Base-by-base conservation (phyloP, 2,329 filamentous ascomycete genomes). In the Alternaria viburni region DNA sequence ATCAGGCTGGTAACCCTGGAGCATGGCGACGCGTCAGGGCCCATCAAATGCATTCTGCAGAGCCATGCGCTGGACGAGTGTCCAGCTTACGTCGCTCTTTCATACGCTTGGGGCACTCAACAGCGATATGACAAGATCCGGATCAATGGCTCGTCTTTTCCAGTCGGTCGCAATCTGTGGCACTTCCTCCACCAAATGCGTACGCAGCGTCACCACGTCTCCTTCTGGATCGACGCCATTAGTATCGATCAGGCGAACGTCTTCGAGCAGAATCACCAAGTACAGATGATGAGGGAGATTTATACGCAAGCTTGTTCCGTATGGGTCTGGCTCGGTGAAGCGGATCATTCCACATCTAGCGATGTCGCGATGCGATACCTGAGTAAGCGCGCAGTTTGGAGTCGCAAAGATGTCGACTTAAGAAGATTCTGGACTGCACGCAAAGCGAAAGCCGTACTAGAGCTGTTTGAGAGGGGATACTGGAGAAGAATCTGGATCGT, bases 351-450 rank as follows among this genome's bases (percentile, higher is more conserved):
- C n/a, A 41, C 15, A 4, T 3, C 0, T 0, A 41, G 36, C n/a
- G 36, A 41, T 11, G 5, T 41, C 15, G 36, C 36, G 0, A 41
- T 41, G 36, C 36, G 0, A 9, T 41, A 17, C 5, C 11, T 41
- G 9, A 3, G 0, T 0, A 41, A 0, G n/a, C 36, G 36, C 8
- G 1, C 0, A 0, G 8, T 15, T 17, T 41, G 0, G 15, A 17
- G 0, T 10, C 15, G 32, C 32, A 41, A 41, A n/a, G 32, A 41
- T 17, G 8, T 41, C 15, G 8, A 25, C 25, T 9, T 9, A 6
- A 28, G 10, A 11, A 28, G 10, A 8, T 28, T 26, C 3, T 28
- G 26, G 26, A 28, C 3, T 9, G 15, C 15, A 0, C 32, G 8
- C 2, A 41, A 41, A 41, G 32, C 32, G 10, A 41, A 41, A 9